Conservation (phyloP, 805 yeast genomes). For the Pichia gijzeniarum region DNA sequence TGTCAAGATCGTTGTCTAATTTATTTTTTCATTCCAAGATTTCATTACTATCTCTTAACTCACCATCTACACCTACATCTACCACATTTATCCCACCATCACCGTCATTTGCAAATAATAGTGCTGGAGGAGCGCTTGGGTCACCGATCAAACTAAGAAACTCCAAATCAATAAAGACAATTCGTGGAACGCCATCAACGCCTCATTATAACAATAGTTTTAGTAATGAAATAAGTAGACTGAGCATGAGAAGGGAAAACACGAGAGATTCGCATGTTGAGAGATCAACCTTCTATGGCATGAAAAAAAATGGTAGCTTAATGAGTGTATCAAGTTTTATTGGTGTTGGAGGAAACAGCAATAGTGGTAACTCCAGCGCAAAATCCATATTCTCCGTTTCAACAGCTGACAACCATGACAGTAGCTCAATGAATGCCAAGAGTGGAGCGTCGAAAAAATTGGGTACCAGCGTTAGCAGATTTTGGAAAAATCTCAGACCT, state of each 20-base stretch:
- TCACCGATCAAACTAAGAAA: conserved; percentile 10
- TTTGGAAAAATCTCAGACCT: conserved; percentile 8
- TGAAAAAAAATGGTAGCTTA: conserved; percentile 3
- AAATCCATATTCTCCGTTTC: not conserved
- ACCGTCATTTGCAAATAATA: conserved; percentile 6
- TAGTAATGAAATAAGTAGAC: not conserved
- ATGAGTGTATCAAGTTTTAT: conserved; percentile 13
- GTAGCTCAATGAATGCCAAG: no score
- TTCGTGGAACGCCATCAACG: conserved; percentile 8
- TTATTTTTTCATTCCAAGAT: conserved; percentile 7
- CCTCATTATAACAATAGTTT: not conserved
- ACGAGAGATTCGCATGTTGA: not conserved
- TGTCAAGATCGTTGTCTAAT: conserved; percentile 11
- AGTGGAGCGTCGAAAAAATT: not conserved
- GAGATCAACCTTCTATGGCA: not conserved
- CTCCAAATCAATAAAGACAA: conserved; percentile 6
- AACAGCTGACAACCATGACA: not conserved
- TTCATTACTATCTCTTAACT: conserved; percentile 4
- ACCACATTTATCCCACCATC: conserved; percentile 12
- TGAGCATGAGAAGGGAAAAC: not conserved
- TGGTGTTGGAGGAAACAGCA: not conserved
- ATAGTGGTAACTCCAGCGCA: not conserved
- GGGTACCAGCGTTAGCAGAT: conserved; percentile 1
- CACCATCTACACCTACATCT: not conserved
- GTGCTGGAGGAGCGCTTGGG: not conserved